Evolutionary conservation across 148 eudicot species (phyloP).

Genomic region (Rhododendron vialii): DNA sequence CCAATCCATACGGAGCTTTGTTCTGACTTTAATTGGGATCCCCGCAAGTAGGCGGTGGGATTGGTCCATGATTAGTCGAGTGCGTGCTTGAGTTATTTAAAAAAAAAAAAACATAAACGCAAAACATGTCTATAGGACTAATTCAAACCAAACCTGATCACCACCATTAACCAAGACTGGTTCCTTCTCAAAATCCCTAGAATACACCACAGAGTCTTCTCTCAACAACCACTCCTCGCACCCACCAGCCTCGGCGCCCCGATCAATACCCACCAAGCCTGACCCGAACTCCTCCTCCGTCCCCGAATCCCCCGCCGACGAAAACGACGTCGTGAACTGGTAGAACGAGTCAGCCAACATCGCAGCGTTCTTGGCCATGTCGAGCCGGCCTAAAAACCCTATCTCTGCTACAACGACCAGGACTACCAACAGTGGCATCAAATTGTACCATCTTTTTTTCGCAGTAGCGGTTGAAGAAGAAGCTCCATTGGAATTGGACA

Average conservation of each 20-base stretch:
- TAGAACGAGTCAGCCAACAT: constrained; percentile 66
- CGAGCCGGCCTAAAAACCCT: constrained; percentile 55
- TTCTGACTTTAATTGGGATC: too few species aligned
- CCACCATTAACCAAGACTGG: constrained; percentile 55
- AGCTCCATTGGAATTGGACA: background rate
- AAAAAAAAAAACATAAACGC: too few species aligned
- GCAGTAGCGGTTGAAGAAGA: constrained; percentile 12
- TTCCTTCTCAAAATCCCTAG: constrained; percentile 62
- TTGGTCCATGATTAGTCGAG: too few species aligned
- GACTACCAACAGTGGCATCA: constrained; percentile 48
- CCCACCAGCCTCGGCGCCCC: constrained; percentile 16
- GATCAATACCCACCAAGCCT: background rate
- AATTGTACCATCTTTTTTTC: constrained; percentile 47
- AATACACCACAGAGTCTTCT: constrained; percentile 53
- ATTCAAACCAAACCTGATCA: constrained; percentile 41
- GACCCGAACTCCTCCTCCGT: constrained; percentile 8
- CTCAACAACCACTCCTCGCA: constrained; percentile 79
- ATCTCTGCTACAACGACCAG: constrained; percentile 70
- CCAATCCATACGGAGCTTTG: too few species aligned
- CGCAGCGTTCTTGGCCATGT: constrained; percentile 61
- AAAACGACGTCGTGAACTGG: constrained; percentile 26
- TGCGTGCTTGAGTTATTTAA: too few species aligned
- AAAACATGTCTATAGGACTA: background rate
- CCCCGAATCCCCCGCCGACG: background rate
- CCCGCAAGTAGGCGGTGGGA: too few species aligned